phyloP scores from a whole-genome alignment of 1,284 basidiomycete genomes.

The Lentinula novae-zelandiae region DNA sequence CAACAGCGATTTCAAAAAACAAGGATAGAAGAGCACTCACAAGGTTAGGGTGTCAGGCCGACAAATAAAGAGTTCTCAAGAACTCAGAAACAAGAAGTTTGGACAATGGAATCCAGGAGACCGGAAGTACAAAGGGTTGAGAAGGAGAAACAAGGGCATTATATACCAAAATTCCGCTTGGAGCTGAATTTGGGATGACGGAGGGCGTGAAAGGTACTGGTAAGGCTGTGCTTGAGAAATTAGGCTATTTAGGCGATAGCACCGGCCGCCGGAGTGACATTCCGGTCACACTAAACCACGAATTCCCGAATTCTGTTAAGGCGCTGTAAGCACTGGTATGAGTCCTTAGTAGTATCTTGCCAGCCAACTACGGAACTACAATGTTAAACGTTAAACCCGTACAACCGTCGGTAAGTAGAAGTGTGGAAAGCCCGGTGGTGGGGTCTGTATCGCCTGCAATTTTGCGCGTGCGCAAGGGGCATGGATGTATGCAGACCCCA shows the following conservation, averaged over 20 bases:
- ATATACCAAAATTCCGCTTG: background rate
- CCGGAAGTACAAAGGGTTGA: background rate
- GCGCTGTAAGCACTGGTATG: background rate
- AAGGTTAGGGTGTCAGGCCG: background rate
- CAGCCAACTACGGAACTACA: background rate
- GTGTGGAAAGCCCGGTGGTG: background rate
- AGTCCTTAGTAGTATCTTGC: background rate
- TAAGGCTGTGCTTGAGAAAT: background rate
- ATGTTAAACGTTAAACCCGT: background rate
- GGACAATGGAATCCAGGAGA: background rate
- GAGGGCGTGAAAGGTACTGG: background rate
- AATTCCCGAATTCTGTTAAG: background rate
- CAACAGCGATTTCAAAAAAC: background rate
- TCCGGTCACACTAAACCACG: background rate
- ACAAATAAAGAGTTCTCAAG: background rate
- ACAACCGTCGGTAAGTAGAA: background rate
- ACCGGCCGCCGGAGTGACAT: background rate
- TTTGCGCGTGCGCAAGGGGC: background rate
- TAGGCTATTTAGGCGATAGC: constrained; percentile 1
- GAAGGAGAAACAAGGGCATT: background rate
- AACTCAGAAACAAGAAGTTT: background rate
- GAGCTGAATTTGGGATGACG: background rate
- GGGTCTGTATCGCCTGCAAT: background rate
- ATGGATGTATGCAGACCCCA: background rate
- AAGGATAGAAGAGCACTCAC: background rate